Evolutionary conservation across 148 eudicot genomes (phyloP), one percentile per base, ranked within the genome.

Genomic region (Silene latifolia): DNA sequence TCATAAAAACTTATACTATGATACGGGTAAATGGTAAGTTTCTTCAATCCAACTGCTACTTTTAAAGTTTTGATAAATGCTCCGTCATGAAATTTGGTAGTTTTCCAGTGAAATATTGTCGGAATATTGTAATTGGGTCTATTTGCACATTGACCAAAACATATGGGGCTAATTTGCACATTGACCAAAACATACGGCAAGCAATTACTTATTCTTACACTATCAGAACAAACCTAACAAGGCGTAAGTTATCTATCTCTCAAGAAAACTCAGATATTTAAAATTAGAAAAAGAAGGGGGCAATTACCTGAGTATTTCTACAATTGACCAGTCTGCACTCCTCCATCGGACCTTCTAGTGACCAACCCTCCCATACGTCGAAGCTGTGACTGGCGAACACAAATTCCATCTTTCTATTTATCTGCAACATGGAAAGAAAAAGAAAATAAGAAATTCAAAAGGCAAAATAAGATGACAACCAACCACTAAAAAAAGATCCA

Each of bases 281-380:
- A n/a, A 53, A 2, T 17, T 8, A 5, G 39, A 58, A 4, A 24
- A 71, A 42, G 21, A 19, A 39, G 20, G 58, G 48, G 57, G 48
- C 47, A 81, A 75, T 79, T 86, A 95, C 99, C 87, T 81, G 69
- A 65, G 97, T 84, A 81, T 95, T 95, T 85, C 92, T 90, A 86
- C 97, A 95, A 76, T 92, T 92, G 67, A 95, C 91, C 82, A 95
- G 86, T 75, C 98, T 86, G 77, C 97, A 92, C 80, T 92, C 91
- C 73, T 92, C 91, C 79, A 95, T 76, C 67, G 97, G 85, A 76
- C 99, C 98, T 83, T 92, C 99, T 66, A 93, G 65, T 2, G 90
- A 86, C 99, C 99, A 95, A 76, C 94, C 90, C 81, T 95, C 99
- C 99, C 99, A 92, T 12, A 90, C 91, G 71, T 95, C 99, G 85